Conservation (phyloP, 2,329 filamentous ascomycete genomes). For the Aureobasidium zeae region DNA sequence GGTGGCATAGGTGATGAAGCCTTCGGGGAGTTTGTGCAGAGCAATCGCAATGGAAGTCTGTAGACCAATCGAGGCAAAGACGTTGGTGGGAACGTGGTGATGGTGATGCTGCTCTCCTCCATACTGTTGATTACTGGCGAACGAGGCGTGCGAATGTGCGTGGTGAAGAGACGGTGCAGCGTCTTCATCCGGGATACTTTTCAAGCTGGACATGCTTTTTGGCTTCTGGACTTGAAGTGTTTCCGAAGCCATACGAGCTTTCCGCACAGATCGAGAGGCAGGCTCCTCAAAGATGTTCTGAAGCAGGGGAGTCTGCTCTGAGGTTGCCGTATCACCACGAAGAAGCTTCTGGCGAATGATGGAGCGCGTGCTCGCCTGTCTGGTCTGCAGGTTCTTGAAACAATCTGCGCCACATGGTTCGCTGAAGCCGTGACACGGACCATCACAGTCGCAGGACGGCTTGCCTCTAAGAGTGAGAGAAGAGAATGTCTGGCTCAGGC, state of each 20-base stretch:
- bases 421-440: slow-evolving; percentile 53
- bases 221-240: background rate
- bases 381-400: slow-evolving; percentile 41
- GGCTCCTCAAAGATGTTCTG: slow-evolving; percentile 19
- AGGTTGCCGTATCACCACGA: slow-evolving; percentile 20
- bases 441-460: slow-evolving; percentile 45
- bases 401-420: slow-evolving; percentile 54
- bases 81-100: slow-evolving; percentile 90
- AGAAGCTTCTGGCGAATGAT: slow-evolving; percentile 9
- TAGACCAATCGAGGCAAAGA: slow-evolving; percentile 87
- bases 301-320: slow-evolving; percentile 26
- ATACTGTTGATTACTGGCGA: slow-evolving; percentile 12
- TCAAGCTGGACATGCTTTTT: background rate
- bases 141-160: slow-evolving; percentile 3
- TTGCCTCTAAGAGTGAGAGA: slow-evolving; percentile 40
- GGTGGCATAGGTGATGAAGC: slow-evolving; percentile 85
- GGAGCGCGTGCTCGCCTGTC: slow-evolving; percentile 21
- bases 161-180: background rate
- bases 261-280: background rate
- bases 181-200: slow-evolving; percentile 6
- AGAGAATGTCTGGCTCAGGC: slow-evolving; percentile 37
- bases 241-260: slow-evolving; percentile 1
- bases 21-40: slow-evolving; percentile 87
- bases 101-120: slow-evolving; percentile 45
- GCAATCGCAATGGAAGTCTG: slow-evolving; percentile 94